Evolutionary conservation across 129 eudicot genomes (phyloP), one percentile per base, ranked within the genome.

Genomic region (Pulicaria dysenterica): DNA sequence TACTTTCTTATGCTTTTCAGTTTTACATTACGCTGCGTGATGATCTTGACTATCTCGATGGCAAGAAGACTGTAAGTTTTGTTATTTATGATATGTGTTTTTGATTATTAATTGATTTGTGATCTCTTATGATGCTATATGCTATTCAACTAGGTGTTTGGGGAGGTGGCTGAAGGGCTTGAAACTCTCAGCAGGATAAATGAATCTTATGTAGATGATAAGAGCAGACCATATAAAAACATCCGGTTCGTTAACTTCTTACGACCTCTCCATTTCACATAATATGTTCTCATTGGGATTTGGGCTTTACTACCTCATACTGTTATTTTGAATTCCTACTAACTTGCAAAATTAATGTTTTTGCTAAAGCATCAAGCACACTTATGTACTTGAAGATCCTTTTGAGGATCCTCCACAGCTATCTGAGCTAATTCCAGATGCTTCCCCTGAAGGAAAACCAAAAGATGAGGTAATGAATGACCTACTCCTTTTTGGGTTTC

Each of bases 401-500:
- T 95, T 91, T 71, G 99, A 88, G 53, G 99, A 95, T 70, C 97
- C 97, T 72, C 65, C 89, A 42, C 91, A 84, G 72, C 86, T 94
- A 40, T 57, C 87, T 16, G 99, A 86, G 65, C 78, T 86, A 69
- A 77, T 94, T 40, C 96, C 99, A 38, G 96, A 86, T 86, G 89
- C 96, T 69, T 94, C 99, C 15, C 99, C 99, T 41, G 96, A 90
- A 86, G 97, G 97, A 77, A 94, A 88, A 80, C 99, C 97, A 47
- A 94, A 88, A 83, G 91, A 86, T 71, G 99, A 94, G 90, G 96
- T 90, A 80, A 79, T 16, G 7, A 58, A 40, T 56, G 66, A 42
- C 55, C 13, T 61, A 38, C 58, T 58, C 2, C 14, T 43, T 24
- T 17, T 58, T 36, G 53, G 43, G 57, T 38, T 68, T 50, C 17